These are phyloP conservation scores for Apiospora phragmitis DNA, from an alignment of 2,329 filamentous ascomycete genomes.

Conservation along the genomic window DNA sequence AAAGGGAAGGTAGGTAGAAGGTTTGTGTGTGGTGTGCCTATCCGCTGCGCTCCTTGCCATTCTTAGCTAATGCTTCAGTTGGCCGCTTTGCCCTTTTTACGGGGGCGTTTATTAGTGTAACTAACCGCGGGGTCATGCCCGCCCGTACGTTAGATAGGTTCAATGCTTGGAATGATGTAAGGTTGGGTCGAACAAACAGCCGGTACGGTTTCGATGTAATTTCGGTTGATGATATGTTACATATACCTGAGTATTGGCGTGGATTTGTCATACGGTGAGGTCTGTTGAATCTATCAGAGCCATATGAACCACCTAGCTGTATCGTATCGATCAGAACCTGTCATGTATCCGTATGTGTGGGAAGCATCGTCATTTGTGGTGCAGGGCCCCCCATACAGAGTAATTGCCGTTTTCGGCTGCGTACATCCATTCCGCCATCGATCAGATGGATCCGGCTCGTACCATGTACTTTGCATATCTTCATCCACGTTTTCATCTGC, in stretches of 20 bases:
- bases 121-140: conserved; percentile 6
- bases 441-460: neutral
- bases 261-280: neutral
- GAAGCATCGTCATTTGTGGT: neutral
- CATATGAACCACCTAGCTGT: neutral
- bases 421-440: neutral
- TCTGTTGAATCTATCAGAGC: neutral
- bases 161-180: neutral
- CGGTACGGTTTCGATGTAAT: neutral
- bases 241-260: neutral
- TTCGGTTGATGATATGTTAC: neutral
- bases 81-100: neutral
- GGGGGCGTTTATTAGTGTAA: neutral
- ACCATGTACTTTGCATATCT: neutral
- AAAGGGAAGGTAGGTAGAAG: conserved; percentile 6
- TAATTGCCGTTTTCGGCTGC: conserved; percentile 1
- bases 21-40: conserved; percentile 2
- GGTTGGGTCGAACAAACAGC: neutral
- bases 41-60: neutral
- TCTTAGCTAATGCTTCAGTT: conserved; percentile 3
- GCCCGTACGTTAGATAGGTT: neutral
- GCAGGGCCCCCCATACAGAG: neutral
- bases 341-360: neutral
- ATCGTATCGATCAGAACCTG: neutral
- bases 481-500: neutral